Conservation (phyloP, 2,329 filamentous ascomycete species). For the Penicillium sp. region DNA sequence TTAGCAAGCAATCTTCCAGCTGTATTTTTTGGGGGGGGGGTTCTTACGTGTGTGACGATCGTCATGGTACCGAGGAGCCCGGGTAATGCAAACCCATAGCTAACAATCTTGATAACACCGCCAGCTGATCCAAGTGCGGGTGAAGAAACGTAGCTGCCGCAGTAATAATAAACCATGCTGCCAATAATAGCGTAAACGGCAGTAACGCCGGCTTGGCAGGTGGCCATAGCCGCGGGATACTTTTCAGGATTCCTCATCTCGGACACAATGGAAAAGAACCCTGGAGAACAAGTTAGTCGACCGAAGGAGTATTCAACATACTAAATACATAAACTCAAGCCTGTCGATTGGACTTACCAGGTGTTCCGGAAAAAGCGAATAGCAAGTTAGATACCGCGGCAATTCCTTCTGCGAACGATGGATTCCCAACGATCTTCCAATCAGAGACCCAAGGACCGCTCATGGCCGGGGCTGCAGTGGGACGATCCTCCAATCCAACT, state of each 20-base stretch:
- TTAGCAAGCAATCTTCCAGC: no score
- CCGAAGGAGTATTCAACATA: no score
- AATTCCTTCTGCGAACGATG: conserved; percentile 23
- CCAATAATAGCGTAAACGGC: conserved; percentile 41
- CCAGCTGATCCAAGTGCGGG: conserved; percentile 52
- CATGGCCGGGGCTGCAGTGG: conserved; percentile 29
- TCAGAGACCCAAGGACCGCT: conserved; percentile 26
- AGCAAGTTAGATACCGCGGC: conserved; percentile 19
- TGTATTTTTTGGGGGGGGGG: no score
- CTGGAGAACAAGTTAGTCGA: neutral
- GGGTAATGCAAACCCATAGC: conserved; percentile 41
- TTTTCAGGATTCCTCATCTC: conserved; percentile 43
- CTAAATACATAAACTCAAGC: neutral
- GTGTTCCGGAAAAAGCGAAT: conserved; percentile 26
- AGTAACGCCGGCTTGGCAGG: conserved; percentile 38
- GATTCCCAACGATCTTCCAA: conserved; percentile 23
- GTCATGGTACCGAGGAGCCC: conserved; percentile 29
- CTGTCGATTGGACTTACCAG: conserved; percentile 2
- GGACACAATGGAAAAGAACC: conserved; percentile 42
- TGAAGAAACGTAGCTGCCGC: conserved; percentile 49
- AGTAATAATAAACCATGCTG: conserved; percentile 51
- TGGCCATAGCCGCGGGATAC: conserved; percentile 37
- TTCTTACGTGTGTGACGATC: conserved; percentile 21
- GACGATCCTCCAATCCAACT: conserved; percentile 26
- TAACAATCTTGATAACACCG: conserved; percentile 43